A percentile compares a stretch with the other conserved stretches of the same genome.
phyloP scores from a whole-genome alignment of 163 green algal species.

The Volvox carteri region DNA sequence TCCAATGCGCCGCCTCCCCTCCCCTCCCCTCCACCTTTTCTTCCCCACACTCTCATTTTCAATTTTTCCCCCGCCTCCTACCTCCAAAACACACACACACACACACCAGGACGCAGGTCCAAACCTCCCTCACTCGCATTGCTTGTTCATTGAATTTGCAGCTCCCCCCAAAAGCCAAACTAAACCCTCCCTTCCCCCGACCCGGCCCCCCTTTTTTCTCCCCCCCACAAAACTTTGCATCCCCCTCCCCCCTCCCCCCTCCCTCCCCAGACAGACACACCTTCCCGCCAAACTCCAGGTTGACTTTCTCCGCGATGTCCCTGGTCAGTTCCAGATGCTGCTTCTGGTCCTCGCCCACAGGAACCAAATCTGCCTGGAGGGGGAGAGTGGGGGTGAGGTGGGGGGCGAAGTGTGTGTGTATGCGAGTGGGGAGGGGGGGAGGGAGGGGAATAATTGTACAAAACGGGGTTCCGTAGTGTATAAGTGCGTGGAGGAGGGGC shows the following conservation, averaged over 20 bases:
- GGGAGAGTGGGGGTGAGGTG: background rate
- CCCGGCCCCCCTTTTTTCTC: background rate
- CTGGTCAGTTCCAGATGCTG: slow-evolving; percentile 98
- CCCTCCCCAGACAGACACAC: background rate
- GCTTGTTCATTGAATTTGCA: too few relatives aligned
- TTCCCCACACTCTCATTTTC: too few relatives aligned
- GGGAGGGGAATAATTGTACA: too few relatives aligned
- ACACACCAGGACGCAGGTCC: too few relatives aligned
- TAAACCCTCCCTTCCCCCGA: background rate
- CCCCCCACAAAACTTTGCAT: background rate
- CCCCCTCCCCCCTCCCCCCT: background rate
- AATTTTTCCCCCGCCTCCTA: too few relatives aligned
- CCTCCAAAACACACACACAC: too few relatives aligned
- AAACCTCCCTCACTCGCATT: too few relatives aligned
- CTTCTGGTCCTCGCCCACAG: slow-evolving; percentile 98
- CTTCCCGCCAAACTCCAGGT: slow-evolving; percentile 87
- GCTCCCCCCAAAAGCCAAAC: too few relatives aligned
- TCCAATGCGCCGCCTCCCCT: too few relatives aligned
- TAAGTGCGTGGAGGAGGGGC: too few relatives aligned
- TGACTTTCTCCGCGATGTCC: slow-evolving; percentile 93
- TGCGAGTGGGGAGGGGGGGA: background rate
- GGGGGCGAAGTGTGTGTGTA: slow-evolving; percentile 10
- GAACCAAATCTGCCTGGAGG: slow-evolving; percentile 93
- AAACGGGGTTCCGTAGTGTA: too few relatives aligned
- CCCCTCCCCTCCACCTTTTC: too few relatives aligned